Evolutionary conservation across 2,329 filamentous ascomycete genomes (phyloP), one percentile per base, ranked within the genome.

Genomic region (Trematosphaeria pertusa): DNA sequence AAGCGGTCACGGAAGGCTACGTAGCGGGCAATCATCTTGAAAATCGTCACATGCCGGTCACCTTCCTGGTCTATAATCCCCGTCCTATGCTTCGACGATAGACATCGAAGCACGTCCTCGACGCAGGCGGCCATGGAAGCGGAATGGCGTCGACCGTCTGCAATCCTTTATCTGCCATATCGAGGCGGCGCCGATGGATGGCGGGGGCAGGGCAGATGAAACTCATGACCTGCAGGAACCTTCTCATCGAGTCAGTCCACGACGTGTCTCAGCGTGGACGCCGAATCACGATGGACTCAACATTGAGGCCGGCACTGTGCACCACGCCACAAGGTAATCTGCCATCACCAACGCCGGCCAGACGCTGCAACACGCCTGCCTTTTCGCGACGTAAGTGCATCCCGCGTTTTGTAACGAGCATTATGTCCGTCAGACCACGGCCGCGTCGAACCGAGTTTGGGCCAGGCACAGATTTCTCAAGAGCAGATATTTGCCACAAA

Each of bases 331-430:
- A 31, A 46, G 34, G 28, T 36, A 37, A 46, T 24, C 40, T 44
- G 35, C 34, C 34, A 36, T 2, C 43, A 20, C 35, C 33, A 34
- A 35, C 18, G 33, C 32, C 37, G 19, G 36, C 28, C 28, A 40
- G 19, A 37, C 8, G 28, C 19, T 50, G 37, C 45, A 50, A 45
- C 46, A 30, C 34, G 24, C 38, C 28, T 33, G 22, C 32, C 20
- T 51, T 10, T 17, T 8, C 24, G 31, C 28, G 26, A 43, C 43
- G 43, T 45, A 50, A 43, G 12, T 20, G 15, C 24, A 66, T 61
- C 65, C 66, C 66, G 63, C 65, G 64, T 61, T 54, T 58, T 52
- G 65, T 67, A 67, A 67, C 37, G 47, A 20, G 34, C 55, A 54
- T 53, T 54, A 52, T n/a, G n/a, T 48, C 33, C 31, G 39, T 33